phyloP scores from a whole-genome alignment of 2,329 filamentous ascomycete genomes.

The Monosporascus cannonballus region DNA sequence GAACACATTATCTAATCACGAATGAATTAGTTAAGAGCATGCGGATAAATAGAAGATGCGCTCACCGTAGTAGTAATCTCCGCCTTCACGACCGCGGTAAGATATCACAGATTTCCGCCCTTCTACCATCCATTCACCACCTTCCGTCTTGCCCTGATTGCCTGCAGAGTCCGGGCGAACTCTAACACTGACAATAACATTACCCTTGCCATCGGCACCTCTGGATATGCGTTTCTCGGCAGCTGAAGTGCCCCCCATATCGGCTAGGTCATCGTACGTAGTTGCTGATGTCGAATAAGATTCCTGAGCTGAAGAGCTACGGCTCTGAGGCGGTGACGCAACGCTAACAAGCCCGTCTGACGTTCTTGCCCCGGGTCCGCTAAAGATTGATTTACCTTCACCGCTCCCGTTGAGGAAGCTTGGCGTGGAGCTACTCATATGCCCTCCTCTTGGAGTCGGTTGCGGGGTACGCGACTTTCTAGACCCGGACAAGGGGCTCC shows the following conservation, averaged over 20 bases:
- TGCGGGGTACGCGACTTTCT: slow-evolving; percentile 48
- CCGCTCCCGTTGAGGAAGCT: slow-evolving; percentile 75
- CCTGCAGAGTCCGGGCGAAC: slow-evolving; percentile 75
- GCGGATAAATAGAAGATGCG: slow-evolving; percentile 8
- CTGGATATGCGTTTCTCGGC: slow-evolving; percentile 46
- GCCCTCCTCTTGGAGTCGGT: slow-evolving; percentile 47
- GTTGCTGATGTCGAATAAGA: slow-evolving; percentile 89
- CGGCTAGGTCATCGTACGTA: slow-evolving; percentile 74
- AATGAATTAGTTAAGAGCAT: slow-evolving; percentile 3
- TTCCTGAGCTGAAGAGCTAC: slow-evolving; percentile 86
- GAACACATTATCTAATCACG: slow-evolving; percentile 81
- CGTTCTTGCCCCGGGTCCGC: slow-evolving; percentile 54
- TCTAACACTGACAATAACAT: slow-evolving; percentile 91
- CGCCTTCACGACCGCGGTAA: slow-evolving; percentile 82
- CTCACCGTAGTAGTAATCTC: slow-evolving; percentile 88
- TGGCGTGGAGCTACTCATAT: slow-evolving; percentile 49
- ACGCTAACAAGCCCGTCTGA: slow-evolving; percentile 72
- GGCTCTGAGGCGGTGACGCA: slow-evolving; percentile 78
- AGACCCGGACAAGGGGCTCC: slow-evolving; percentile 50
- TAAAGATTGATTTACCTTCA: slow-evolving; percentile 67
- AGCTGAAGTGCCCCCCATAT: slow-evolving; percentile 35
- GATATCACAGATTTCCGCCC: slow-evolving; percentile 74
- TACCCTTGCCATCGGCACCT: slow-evolving; percentile 71
- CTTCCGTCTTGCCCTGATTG: slow-evolving; percentile 56
- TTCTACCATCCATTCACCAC: slow-evolving; percentile 83